Evolutionary conservation across 768 basidiomycete species (phyloP).

Genomic region (Dentipellis sp.): DNA sequence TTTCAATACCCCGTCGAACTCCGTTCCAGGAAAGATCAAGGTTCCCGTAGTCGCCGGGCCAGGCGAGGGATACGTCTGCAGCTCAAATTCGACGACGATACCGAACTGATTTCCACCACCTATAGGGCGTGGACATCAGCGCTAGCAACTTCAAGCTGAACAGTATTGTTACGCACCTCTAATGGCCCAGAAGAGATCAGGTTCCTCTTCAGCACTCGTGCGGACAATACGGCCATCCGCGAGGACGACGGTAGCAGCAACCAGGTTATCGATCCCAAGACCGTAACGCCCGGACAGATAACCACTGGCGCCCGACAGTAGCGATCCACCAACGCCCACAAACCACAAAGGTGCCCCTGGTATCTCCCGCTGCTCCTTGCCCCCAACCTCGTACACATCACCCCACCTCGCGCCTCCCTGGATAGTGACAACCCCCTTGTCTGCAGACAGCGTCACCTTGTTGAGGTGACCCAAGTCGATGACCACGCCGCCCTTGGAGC

Average conservation of each 20-base stretch:
- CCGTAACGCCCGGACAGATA: slow-evolving; percentile 20
- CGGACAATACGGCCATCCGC: slow-evolving; percentile 17
- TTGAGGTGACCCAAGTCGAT: slow-evolving; percentile 24
- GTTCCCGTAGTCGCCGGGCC: slow-evolving; percentile 11
- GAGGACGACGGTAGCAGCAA: slow-evolving; percentile 11
- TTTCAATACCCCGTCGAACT: slow-evolving; percentile 7
- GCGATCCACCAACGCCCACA: slow-evolving; percentile 17
- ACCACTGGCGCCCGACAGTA: slow-evolving; percentile 19
- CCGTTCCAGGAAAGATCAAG: slow-evolving; percentile 9
- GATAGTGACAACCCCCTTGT: slow-evolving; percentile 18
- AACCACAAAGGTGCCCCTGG: slow-evolving; percentile 15
- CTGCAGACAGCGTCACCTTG: slow-evolving; percentile 18
- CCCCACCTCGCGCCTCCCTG: slow-evolving; percentile 25
- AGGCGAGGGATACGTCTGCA: slow-evolving; percentile 13
- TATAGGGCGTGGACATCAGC: background rate
- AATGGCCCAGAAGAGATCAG: slow-evolving; percentile 24
- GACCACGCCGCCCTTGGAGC: slow-evolving; percentile 24
- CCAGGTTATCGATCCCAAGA: slow-evolving; percentile 37
- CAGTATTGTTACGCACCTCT: slow-evolving; percentile 10
- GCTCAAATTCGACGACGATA: slow-evolving; percentile 21
- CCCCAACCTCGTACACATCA: slow-evolving; percentile 15
- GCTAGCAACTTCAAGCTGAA: too few species aligned
- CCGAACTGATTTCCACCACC: slow-evolving; percentile 21
- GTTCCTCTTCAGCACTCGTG: slow-evolving; percentile 15
- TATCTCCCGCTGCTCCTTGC: slow-evolving; percentile 11